phyloP scores from a whole-genome alignment of 2,329 filamentous ascomycete genomes.

The Botrytis fabae region DNA sequence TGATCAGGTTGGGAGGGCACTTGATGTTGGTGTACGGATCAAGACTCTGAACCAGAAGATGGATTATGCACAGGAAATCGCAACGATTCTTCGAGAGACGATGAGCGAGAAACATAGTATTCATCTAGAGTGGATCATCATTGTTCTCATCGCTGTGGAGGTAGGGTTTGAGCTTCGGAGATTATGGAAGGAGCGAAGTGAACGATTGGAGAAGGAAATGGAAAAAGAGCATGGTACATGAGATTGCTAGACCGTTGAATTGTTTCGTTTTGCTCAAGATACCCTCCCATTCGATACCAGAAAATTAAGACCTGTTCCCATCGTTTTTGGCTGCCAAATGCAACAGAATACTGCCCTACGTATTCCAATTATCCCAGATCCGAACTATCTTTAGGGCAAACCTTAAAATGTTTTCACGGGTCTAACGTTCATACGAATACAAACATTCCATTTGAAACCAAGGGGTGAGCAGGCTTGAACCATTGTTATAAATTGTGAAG shows the following conservation, averaged over 20 bases:
- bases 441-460: neutral
- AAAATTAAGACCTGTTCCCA: neutral
- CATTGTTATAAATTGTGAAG: neutral
- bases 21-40: slow-evolving; percentile 91
- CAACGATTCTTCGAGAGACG: slow-evolving; percentile 81
- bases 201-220: slow-evolving; percentile 11
- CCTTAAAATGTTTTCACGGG: neutral
- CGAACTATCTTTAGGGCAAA: neutral
- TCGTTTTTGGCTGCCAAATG: neutral
- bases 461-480: neutral
- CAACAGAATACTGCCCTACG: neutral
- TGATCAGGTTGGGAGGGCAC: slow-evolving; percentile 83
- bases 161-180: slow-evolving; percentile 82
- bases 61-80: slow-evolving; percentile 96
- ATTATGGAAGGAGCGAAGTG: slow-evolving; percentile 37
- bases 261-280: neutral
- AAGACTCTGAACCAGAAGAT: slow-evolving; percentile 93
- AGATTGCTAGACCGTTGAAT: neutral
- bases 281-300: neutral
- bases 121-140: slow-evolving; percentile 92
- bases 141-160: slow-evolving; percentile 88
- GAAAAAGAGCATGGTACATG: neutral
- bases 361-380: neutral
- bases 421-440: neutral
- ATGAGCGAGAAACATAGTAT: slow-evolving; percentile 88